Percentiles rank a stretch among this genome's conserved stretches.
Conservation (phyloP, 2,329 filamentous ascomycete species). For the Penicillium sp. region DNA sequence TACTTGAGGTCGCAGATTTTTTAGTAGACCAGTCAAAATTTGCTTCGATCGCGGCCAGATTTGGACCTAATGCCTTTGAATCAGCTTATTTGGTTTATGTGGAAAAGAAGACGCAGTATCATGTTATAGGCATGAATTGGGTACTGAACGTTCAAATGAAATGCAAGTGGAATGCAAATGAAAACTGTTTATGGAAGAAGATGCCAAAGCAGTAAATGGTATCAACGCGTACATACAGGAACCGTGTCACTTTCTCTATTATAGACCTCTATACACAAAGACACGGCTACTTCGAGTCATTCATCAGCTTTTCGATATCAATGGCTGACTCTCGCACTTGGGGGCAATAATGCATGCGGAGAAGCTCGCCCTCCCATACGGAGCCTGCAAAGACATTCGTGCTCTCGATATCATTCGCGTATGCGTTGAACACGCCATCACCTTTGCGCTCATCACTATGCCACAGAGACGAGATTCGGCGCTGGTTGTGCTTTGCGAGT, state of each 20-base stretch:
- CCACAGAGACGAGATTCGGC: conserved; percentile 84
- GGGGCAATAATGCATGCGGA: conserved; percentile 82
- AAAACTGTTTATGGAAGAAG: neutral
- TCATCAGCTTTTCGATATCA: conserved; percentile 65
- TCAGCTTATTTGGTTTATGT: too few relatives aligned
- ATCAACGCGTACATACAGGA: neutral
- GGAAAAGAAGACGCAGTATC: neutral
- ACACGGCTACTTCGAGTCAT: conserved; percentile 27
- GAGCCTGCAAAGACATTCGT: conserved; percentile 89
- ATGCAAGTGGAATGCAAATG: neutral
- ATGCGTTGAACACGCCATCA: conserved; percentile 78
- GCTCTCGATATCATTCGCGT: conserved; percentile 71
- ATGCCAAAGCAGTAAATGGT: neutral
- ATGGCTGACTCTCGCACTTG: conserved; percentile 74
- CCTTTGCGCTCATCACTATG: conserved; percentile 90
- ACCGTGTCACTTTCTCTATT: neutral
- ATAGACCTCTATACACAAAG: conserved; percentile 14
- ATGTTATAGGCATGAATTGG: too few relatives aligned
- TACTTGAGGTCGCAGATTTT: too few relatives aligned
- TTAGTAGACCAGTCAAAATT: too few relatives aligned
- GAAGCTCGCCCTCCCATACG: conserved; percentile 88
- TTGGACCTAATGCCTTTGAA: too few relatives aligned
- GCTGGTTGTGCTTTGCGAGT: conserved; percentile 75
- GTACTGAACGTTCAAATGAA: too few relatives aligned
- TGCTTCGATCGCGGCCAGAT: too few relatives aligned